Percentiles rank a stretch among this genome's conserved stretches.
Evolutionary conservation across 495 filamentous ascomycete genomes (phyloP).

Genomic region (Neurospora terricola): DNA sequence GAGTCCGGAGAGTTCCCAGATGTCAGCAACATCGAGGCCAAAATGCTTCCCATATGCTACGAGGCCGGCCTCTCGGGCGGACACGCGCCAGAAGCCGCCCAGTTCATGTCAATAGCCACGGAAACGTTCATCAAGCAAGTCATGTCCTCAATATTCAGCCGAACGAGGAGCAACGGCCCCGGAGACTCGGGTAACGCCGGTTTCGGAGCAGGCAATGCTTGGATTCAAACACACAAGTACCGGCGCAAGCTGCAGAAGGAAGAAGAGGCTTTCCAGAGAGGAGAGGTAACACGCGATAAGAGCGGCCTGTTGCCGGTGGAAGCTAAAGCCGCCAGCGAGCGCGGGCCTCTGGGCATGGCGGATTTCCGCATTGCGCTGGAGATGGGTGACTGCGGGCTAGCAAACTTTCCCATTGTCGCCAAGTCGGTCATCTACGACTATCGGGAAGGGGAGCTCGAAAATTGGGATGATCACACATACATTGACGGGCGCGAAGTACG

Average conservation of each 20-base stretch:
- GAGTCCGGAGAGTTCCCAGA: conserved; percentile 95
- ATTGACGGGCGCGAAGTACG: conserved; percentile 27
- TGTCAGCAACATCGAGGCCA: conserved; percentile 60
- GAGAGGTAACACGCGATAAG: conserved; percentile 57
- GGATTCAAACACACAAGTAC: conserved; percentile 73
- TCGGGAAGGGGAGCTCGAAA: conserved; percentile 66
- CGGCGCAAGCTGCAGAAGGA: conserved; percentile 60
- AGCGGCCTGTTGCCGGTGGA: conserved; percentile 70
- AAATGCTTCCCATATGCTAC: conserved; percentile 92
- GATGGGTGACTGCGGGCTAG: conserved; percentile 61
- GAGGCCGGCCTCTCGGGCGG: conserved; percentile 77
- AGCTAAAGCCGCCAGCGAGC: conserved; percentile 54
- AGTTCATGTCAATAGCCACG: conserved; percentile 81
- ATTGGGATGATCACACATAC: conserved; percentile 44
- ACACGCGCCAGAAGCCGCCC: conserved; percentile 59
- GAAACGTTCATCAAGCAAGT: conserved; percentile 91
- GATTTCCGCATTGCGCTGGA: conserved; percentile 70
- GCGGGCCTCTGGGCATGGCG: conserved; percentile 61
- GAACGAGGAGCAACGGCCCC: conserved; percentile 70
- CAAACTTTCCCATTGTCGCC: conserved; percentile 65
- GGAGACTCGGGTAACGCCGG: conserved; percentile 43
- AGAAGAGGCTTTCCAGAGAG: conserved; percentile 54
- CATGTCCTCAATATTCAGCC: conserved; percentile 64
- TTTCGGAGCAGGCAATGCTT: conserved; percentile 53
- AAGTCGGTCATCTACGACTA: conserved; percentile 62